phyloP scores from a whole-genome alignment of 331 rosid genomes.

The Spiraea crenata region DNA sequence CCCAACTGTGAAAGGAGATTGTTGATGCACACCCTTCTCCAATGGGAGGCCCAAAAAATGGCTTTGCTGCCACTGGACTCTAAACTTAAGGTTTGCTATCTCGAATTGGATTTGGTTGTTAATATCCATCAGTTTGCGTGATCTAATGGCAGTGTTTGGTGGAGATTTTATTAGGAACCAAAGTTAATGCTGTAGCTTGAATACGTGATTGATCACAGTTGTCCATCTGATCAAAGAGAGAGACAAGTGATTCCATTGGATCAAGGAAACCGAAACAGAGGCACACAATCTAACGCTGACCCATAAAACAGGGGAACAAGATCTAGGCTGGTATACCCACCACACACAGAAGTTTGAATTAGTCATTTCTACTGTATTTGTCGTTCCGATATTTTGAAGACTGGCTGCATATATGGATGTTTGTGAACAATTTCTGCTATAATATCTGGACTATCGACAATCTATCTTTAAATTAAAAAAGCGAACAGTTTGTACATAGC shows the following conservation, averaged over 20 bases:
- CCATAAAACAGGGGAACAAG: background rate
- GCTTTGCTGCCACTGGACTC: background rate
- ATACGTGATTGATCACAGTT: no score
- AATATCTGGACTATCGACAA: no score
- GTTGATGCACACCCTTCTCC: background rate
- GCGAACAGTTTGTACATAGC: no score
- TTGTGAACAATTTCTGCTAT: no score
- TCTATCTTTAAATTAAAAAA: no score
- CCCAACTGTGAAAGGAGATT: slow-evolving; percentile 11
- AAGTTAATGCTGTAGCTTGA: no score
- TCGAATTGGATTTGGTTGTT: slow-evolving; percentile 8
- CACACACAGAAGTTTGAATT: background rate
- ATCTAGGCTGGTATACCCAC: background rate
- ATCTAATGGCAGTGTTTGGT: slow-evolving; percentile 37
- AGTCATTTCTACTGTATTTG: background rate
- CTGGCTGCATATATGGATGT: background rate
- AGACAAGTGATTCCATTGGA: slow-evolving; percentile 2
- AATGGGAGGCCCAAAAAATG: background rate
- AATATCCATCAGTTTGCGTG: slow-evolving; percentile 26
- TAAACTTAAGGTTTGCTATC: background rate
- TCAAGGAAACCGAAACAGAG: slow-evolving; percentile 25
- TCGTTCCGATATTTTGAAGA: background rate
- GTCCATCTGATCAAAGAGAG: background rate
- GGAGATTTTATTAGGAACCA: background rate
- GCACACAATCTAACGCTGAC: slow-evolving; percentile 7